These are phyloP conservation scores for Colletotrichum sp. DNA, from an alignment of 2,329 filamentous ascomycete genomes.

Conservation along the genomic window DNA sequence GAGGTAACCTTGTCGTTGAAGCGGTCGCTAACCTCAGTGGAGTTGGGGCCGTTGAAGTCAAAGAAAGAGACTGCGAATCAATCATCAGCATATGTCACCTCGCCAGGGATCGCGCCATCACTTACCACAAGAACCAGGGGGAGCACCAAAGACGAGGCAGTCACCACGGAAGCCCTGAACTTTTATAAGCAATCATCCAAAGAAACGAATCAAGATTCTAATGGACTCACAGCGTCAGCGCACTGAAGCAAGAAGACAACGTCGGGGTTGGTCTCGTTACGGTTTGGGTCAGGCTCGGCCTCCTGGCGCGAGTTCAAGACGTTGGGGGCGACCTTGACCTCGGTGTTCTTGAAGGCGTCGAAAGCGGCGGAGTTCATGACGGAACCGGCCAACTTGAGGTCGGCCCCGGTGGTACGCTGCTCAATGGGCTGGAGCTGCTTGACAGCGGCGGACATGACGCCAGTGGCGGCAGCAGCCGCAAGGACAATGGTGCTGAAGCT, in stretches of 20 bases:
- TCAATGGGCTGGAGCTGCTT: background rate
- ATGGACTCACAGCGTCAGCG: background rate
- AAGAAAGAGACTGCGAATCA: background rate
- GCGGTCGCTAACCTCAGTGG: background rate
- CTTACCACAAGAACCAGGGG: slow-evolving; percentile 2
- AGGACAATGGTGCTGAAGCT: slow-evolving; percentile 7
- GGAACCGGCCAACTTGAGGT: background rate
- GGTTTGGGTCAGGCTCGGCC: slow-evolving; percentile 12
- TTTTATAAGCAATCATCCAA: background rate
- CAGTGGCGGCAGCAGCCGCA: background rate
- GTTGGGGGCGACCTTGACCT: background rate
- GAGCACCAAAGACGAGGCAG: slow-evolving; percentile 4
- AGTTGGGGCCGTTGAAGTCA: background rate
- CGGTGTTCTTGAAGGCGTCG: background rate
- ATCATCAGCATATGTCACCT: background rate
- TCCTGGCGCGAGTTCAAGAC: background rate
- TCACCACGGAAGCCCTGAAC: slow-evolving; percentile 13
- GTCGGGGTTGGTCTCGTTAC: background rate
- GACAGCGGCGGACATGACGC: slow-evolving; percentile 6
- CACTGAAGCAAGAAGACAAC: slow-evolving; percentile 8
- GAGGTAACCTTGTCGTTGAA: slow-evolving; percentile 10
- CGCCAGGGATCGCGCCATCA: background rate
- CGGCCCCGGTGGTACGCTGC: background rate
- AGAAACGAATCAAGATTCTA: background rate
- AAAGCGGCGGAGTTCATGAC: slow-evolving; percentile 9